phyloP scores from a whole-genome alignment of 768 basidiomycete genomes.

The Trametes coccinea region DNA sequence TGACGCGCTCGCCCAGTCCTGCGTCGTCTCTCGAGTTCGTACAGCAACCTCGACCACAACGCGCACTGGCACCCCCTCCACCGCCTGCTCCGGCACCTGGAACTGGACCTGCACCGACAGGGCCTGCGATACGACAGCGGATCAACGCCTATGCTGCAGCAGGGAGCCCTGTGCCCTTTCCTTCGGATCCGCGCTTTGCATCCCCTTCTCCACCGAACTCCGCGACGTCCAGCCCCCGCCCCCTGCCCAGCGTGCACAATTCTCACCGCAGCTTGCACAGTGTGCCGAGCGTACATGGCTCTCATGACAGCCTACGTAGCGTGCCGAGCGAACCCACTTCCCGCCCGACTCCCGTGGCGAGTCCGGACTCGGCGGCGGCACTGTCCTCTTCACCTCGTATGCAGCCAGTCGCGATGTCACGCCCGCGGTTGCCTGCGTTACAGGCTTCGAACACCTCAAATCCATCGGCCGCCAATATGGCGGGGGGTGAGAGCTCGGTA shows the following conservation, averaged over 20 bases:
- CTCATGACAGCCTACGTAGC: constrained; percentile 12
- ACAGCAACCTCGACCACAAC: not conserved
- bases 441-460: not conserved
- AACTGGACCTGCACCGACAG: too few relatives aligned
- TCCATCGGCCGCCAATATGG: not conserved
- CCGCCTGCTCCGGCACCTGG: too few relatives aligned
- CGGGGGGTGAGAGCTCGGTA: not conserved
- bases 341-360: constrained; percentile 1
- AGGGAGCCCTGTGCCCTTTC: constrained; percentile 15
- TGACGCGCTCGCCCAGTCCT: constrained; percentile 13
- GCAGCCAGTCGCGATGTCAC: constrained; percentile 2
- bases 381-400: constrained; percentile 11
- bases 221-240: constrained; percentile 11
- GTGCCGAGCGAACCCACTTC: constrained; percentile 3
- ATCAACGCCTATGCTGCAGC: too few relatives aligned
- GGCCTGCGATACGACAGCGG: too few relatives aligned
- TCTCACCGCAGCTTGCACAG: constrained; percentile 14
- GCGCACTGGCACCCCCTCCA: too few relatives aligned
- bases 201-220: constrained; percentile 9
- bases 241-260: constrained; percentile 11
- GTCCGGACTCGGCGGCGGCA: constrained; percentile 17
- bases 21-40: constrained; percentile 18
- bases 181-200: constrained; percentile 9
- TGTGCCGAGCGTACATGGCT: constrained; percentile 1
- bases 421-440: constrained; percentile 12